Conservation (phyloP, 305 asterid species). For the Nicotiana rustica region DNA sequence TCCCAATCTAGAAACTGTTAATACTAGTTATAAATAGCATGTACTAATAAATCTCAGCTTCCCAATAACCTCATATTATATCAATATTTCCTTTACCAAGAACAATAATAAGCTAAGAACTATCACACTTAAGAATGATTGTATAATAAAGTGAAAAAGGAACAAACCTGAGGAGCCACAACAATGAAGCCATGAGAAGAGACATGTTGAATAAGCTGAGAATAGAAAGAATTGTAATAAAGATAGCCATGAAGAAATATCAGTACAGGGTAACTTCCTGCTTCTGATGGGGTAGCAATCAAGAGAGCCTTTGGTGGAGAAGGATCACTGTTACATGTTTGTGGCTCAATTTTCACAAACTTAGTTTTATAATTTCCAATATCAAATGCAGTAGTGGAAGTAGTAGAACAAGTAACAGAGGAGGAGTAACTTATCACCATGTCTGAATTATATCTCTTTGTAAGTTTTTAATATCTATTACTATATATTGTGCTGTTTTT, state of each 20-base stretch:
- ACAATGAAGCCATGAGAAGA: conserved; percentile 90
- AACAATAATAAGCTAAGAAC: neutral
- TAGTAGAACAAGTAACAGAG: conserved; percentile 33
- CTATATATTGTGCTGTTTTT: neutral
- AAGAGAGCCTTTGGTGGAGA: conserved; percentile 72
- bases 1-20: neutral
- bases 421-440: conserved; percentile 19
- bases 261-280: conserved; percentile 67
- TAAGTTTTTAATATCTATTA: neutral
- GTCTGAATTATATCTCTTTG: neutral
- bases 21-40: neutral
- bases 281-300: conserved; percentile 62
- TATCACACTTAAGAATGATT: too few relatives aligned
- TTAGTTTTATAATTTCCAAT: conserved; percentile 51
- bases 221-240: conserved; percentile 79
- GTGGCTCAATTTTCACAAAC: conserved; percentile 48
- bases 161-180: conserved; percentile 81
- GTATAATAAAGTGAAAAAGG: neutral
- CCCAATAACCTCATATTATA: neutral
- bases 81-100: neutral
- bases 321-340: conserved; percentile 34
- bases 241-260: conserved; percentile 87
- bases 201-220: conserved; percentile 75
- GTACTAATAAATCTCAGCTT: neutral
- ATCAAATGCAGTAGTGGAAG: conserved; percentile 50